Evolutionary conservation across 2,329 filamentous ascomycete species (phyloP).

Genomic region (Fusarium bulbicola): DNA sequence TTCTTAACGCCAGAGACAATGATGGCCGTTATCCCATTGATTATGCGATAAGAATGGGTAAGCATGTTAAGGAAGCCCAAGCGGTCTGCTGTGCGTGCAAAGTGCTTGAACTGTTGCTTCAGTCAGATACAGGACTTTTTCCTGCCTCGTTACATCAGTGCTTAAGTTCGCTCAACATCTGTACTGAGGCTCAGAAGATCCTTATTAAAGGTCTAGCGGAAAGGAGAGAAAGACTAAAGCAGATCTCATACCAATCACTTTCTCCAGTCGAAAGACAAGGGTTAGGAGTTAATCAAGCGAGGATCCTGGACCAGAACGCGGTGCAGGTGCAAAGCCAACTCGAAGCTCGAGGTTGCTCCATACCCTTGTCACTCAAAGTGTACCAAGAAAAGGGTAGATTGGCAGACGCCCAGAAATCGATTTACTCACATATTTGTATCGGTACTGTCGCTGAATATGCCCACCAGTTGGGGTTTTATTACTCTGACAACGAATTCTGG

Average conservation of each 20-base stretch:
- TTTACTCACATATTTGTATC: not conserved
- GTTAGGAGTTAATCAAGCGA: fast-evolving
- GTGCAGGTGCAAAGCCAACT: not conserved
- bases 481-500: fast-evolving
- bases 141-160: not conserved
- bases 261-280: fast-evolving
- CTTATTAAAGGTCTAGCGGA: fast-evolving
- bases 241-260: fast-evolving
- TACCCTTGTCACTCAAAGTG: fast-evolving
- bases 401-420: fast-evolving
- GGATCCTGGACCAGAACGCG: not conserved
- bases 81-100: no score
- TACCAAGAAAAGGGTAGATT: not conserved
- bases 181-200: no score
- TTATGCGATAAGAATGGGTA: no score
- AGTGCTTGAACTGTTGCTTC: not conserved
- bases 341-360: fast-evolving
- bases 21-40: fast-evolving
- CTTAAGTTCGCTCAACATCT: no score
- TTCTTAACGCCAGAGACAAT: fast-evolving
- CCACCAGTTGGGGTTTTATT: fast-evolving
- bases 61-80: no score
- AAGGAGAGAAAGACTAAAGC: not conserved
- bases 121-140: not conserved
- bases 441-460: not conserved